Base-by-base conservation (phyloP, 1,284 basidiomycete genomes). In the Microbotryum violaceum region DNA sequence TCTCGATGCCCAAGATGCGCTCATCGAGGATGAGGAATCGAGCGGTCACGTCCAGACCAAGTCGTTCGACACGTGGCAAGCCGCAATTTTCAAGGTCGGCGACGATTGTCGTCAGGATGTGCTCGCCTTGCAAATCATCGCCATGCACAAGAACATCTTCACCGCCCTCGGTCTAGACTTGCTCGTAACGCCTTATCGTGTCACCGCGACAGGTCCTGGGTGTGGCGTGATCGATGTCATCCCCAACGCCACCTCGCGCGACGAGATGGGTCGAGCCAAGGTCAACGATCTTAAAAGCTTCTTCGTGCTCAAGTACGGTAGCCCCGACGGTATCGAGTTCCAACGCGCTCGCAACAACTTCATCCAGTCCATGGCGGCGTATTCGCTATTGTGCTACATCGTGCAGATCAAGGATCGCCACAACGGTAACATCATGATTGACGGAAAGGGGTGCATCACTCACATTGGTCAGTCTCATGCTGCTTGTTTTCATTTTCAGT, bases 61-160 rank as follows among this genome's bases (percentile, higher is more conserved):
- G 56, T 82, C 86, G 70, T 89, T 88, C 71, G 91, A 97, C 66
- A 87, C 94, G 50, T 97, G 92, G 94, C 91, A 97, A 71, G 87
- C 90, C 68, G 96, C 96, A 9, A 98, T 99, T 67, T 99, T 99
- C 85, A 99, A 99, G 79, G 96, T 99, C 63, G 96, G 96, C 57
- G 96, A 99, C 74, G 96, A 99, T 74, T 99, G 96, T 76, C 85
- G 96, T 50, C 96, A 99, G 76, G 96, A 99, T 71, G 88, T 97
- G 23, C 82, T 99, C 47, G 96, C 96, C 0, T 79, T 99, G 59
- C 96, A 99, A 74, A 80, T 97, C 67, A 98, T 99, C 67, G 96
- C 96, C 10, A 97, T 98, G 91, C 96, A 98, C 82, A 98, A 98
- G 78, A 97, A 96, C 75, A 89, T 97, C 65, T 99, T 94, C 77